Conservation (phyloP, 1,284 basidiomycete genomes). For the Gastroboletus turbinatus region DNA sequence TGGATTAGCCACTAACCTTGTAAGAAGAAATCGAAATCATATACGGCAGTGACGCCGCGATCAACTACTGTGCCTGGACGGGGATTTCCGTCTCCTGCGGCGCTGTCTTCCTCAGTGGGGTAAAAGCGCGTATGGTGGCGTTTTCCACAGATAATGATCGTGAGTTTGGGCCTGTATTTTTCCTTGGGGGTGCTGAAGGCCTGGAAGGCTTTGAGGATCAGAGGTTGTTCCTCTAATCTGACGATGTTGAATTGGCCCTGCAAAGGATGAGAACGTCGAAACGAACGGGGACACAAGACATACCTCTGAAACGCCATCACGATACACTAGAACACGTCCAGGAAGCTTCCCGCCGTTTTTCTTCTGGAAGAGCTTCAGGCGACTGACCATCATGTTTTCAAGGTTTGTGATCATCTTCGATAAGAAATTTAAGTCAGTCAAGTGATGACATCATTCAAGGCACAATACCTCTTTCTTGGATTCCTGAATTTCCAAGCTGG, state of each 20-base stretch:
- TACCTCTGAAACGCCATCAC: conserved; percentile 78
- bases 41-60: conserved; percentile 68
- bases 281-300: background rate
- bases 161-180: conserved; percentile 65
- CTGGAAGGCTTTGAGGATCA: conserved; percentile 59
- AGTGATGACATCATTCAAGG: conserved; percentile 3
- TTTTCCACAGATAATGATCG: conserved; percentile 79
- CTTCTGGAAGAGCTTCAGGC: conserved; percentile 52
- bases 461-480: conserved; percentile 62
- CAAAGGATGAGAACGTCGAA: conserved; percentile 7
- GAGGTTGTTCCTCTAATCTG: conserved; percentile 60
- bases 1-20: conserved; percentile 42
- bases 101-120: conserved; percentile 58
- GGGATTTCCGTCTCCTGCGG: conserved; percentile 68
- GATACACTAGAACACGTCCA: conserved; percentile 67
- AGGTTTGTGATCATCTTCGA: conserved; percentile 70
- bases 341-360: conserved; percentile 51
- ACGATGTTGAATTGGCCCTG: conserved; percentile 76
- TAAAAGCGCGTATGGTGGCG: conserved; percentile 85
- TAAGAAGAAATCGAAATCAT: conserved; percentile 78
- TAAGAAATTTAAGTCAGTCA: conserved; percentile 26
- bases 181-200: conserved; percentile 46
- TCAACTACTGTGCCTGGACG: conserved; percentile 77
- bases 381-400: conserved; percentile 65
- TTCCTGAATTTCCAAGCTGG: conserved; percentile 70